Conservation (phyloP, 176 grass and related monocot genomes). For the Oryza meyeriana region DNA sequence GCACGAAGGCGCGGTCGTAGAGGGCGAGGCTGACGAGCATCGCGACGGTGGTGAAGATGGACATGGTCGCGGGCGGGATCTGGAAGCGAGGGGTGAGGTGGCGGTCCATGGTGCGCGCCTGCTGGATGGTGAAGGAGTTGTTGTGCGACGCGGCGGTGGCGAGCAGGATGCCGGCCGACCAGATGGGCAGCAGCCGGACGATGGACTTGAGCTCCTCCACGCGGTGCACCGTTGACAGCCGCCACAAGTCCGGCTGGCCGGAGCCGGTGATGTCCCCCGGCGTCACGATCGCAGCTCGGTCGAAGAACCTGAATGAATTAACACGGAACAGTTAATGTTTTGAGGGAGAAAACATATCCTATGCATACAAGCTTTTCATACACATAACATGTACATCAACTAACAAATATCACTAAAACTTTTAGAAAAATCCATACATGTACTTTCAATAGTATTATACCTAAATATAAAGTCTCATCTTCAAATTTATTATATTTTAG, state of each 20-base stretch:
- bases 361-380: no score
- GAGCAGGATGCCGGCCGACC: constrained; percentile 45
- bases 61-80: constrained; percentile 58
- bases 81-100: constrained; percentile 38
- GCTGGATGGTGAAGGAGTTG: constrained; percentile 42
- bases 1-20: constrained; percentile 74
- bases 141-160: constrained; percentile 29
- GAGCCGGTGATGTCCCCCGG: constrained; percentile 34
- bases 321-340: no score
- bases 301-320: constrained; percentile 21
- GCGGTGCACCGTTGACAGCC: constrained; percentile 66
- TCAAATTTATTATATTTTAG: no score
- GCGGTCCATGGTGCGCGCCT: constrained; percentile 75
- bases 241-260: constrained; percentile 45
- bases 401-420: no score
- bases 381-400: no score
- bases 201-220: constrained; percentile 85
- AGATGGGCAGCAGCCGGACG: constrained; percentile 71
- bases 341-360: no score
- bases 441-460: no score
- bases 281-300: constrained; percentile 29
- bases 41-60: constrained; percentile 43
- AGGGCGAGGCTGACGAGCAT: constrained; percentile 47
- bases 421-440: no score
- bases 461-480: no score